Percentiles rank a stretch among this genome's conserved stretches.
phyloP scores from a whole-genome alignment of 2,329 filamentous ascomycete species.

The Sclerotinia glacialis region DNA sequence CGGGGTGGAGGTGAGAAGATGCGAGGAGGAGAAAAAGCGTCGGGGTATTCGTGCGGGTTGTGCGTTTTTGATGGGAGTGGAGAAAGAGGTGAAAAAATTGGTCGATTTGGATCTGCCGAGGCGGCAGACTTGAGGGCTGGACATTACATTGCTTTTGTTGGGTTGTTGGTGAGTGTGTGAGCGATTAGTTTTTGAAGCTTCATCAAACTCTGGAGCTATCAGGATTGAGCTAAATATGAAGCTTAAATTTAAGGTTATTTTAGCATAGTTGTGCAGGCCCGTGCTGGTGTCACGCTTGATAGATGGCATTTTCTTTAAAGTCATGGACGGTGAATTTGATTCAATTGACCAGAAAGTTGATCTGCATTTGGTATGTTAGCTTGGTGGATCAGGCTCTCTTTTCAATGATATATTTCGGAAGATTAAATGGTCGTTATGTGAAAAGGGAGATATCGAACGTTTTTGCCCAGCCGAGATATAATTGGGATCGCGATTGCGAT shows the following conservation, averaged over 20 bases:
- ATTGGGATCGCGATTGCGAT: too few relatives aligned
- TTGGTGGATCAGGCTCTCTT: not conserved
- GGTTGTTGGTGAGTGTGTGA: not conserved
- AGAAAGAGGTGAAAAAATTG: not conserved
- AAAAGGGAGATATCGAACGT: not conserved
- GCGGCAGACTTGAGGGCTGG: not conserved
- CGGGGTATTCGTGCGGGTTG: not conserved
- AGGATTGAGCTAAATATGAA: not conserved
- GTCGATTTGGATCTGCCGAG: not conserved
- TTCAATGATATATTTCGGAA: not conserved
- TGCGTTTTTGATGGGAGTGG: not conserved
- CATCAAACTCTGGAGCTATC: not conserved
- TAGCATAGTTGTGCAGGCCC: not conserved
- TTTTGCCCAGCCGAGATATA: not conserved
- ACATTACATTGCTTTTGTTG: slow-evolving; percentile 1
- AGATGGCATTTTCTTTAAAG: not conserved
- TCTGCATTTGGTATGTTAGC: too few relatives aligned
- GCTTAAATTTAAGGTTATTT: slow-evolving; percentile 1
- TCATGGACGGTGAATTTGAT: not conserved
- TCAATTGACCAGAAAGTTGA: not conserved
- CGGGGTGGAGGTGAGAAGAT: not conserved
- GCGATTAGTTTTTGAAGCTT: not conserved
- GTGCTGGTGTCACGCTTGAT: not conserved
- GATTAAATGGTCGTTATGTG: not conserved
- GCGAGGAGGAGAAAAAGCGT: slow-evolving; percentile 3